A percentile compares a stretch with the other conserved stretches of the same genome.
phyloP scores from a whole-genome alignment of 805 yeast species.

The Candida caryicola region DNA sequence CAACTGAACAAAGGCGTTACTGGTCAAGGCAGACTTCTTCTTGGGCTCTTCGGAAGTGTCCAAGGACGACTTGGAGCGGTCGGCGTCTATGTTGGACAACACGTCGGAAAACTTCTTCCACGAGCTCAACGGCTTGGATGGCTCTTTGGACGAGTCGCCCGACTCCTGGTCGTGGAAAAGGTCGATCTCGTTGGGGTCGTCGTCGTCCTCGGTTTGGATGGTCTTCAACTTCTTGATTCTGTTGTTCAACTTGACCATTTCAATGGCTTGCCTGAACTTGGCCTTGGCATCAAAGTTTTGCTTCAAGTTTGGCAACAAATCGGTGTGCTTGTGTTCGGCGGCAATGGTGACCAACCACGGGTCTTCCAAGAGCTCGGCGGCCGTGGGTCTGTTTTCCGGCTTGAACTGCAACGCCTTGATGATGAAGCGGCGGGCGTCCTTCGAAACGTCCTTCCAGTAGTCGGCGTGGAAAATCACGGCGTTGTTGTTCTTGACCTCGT shows the following conservation, averaged over 20 bases:
- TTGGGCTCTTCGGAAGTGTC: constrained; percentile 2
- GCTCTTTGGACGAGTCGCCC: constrained; percentile 7
- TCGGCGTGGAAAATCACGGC: constrained; percentile 84
- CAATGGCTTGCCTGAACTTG: constrained; percentile 83
- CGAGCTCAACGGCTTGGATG: constrained; percentile 17
- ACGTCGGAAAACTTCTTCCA: constrained; percentile 31
- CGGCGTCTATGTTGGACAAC: constrained; percentile 18
- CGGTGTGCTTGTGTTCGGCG: constrained; percentile 48
- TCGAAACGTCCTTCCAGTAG: constrained; percentile 81
- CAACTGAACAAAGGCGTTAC: constrained; percentile 64
- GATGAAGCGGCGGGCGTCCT: constrained; percentile 78
- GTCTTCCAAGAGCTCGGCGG: constrained; percentile 59
- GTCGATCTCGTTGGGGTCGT: constrained; percentile 46
- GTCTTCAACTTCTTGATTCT: constrained; percentile 69
- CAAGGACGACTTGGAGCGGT: constrained; percentile 23
- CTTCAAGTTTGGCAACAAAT: constrained; percentile 77
- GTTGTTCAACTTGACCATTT: constrained; percentile 77
- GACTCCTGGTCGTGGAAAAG: constrained; percentile 38
- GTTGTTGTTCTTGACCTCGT: constrained; percentile 68
- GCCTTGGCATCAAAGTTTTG: constrained; percentile 80
- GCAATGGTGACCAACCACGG: constrained; percentile 65
- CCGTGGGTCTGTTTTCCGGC: constrained; percentile 68
- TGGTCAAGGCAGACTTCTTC: constrained; percentile 40
- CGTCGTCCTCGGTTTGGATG: constrained; percentile 57
- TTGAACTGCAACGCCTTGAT: constrained; percentile 64